Base-by-base conservation (phyloP, 1,139 yeast species). In the Oligophagozyma castellii region DNA sequence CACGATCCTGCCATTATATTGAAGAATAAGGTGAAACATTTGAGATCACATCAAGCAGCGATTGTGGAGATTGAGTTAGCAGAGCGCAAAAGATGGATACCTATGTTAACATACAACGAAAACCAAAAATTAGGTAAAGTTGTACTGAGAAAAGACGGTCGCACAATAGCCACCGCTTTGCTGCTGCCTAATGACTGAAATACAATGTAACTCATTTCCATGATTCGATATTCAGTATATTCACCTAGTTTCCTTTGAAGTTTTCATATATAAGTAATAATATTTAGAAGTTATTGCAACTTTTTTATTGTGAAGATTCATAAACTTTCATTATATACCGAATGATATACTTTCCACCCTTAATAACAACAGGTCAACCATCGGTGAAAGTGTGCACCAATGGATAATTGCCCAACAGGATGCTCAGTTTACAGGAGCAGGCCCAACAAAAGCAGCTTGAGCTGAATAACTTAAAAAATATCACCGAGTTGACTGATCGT, bases 91-190 rank as follows among this genome's bases (percentile, higher is more conserved):
- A 63, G 33, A 37, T 58, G 65, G 23, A 53, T 77, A 22, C 93
- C 94, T 2, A 47, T 81, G 28, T 63, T 83, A 18, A 61, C 64
- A 14, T 76, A 66, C 42, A 57, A 56, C 8, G 70, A 74, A 27
- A 73, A 73, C 47, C 65, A 65, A 41, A 70, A 70, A 23, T 58
- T 89, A 27, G 94, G 95, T 2, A 66, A 95, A 43, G 61, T 89
- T 14, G 89, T 92, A 5, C 55, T 89, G 26, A 72, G 98, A 47
- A 72, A 77, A 43, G 94, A 81, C 42, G 95, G 96, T 2, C 49
- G 62, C 16, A 83, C 95, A 0, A 67, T 89, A 28, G 96, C 93
- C 6, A 95, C 95, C 8, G 20, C 20, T n/a, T n/a, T n/a, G n/a
- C n/a, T n/a, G n/a, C n/a, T n/a, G n/a, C n/a, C n/a, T n/a, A n/a